These are phyloP conservation scores for Podospora bellae-mahoneyi DNA, from an alignment of 495 filamentous ascomycete species.

Conservation along the genomic window DNA sequence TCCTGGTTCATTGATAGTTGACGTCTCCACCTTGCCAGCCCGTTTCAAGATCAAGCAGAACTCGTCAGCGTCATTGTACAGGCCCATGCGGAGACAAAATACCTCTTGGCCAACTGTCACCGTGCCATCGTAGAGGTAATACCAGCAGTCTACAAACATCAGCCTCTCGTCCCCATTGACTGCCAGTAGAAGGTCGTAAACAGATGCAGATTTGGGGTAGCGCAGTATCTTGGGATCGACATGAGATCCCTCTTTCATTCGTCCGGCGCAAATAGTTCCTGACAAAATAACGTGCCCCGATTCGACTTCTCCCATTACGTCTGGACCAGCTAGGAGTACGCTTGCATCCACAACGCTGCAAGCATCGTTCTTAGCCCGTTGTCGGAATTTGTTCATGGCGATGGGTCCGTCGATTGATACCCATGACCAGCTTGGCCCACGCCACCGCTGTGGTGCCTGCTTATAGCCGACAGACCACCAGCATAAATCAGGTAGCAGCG, in stretches of 20 bases:
- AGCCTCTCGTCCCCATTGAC: neutral
- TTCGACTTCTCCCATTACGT: neutral
- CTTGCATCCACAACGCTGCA: neutral
- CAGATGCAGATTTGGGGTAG: neutral
- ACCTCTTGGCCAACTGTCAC: neutral
- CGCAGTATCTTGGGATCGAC: neutral
- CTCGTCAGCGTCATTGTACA: neutral
- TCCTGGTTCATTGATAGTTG: neutral
- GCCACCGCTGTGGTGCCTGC: neutral
- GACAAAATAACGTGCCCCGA: neutral
- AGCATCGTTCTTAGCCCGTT: neutral
- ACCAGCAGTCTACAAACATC: neutral
- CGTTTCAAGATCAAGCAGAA: neutral
- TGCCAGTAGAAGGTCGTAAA: neutral
- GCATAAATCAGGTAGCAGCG: neutral
- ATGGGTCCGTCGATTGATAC: conserved; percentile 2
- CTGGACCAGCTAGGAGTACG: neutral
- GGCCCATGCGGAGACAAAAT: neutral
- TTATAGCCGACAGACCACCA: neutral
- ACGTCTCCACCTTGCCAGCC: neutral
- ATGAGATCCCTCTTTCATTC: neutral
- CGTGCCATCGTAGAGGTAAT: neutral
- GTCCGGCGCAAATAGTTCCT: neutral
- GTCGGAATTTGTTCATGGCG: neutral
- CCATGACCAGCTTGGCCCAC: conserved; percentile 3